A percentile compares a stretch with the other conserved stretches of the same genome.
Evolutionary conservation across 1,284 basidiomycete genomes (phyloP).

Genomic region (Wallemia mellicola): DNA sequence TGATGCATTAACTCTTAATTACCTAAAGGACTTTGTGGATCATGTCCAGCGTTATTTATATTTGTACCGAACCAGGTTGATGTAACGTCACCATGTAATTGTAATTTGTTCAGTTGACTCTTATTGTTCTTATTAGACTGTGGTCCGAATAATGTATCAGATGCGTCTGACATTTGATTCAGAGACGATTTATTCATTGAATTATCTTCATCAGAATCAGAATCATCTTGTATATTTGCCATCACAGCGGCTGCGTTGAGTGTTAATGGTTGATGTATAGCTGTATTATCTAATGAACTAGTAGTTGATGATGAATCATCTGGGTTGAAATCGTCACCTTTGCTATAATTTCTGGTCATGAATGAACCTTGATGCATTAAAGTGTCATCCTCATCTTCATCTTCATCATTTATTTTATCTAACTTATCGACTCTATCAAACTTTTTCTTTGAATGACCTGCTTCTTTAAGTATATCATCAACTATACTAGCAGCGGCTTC

Average conservation of each 20-base stretch:
- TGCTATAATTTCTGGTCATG: not conserved
- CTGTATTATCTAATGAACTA: not conserved
- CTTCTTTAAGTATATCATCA: not conserved
- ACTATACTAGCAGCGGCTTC: not conserved
- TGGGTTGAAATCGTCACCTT: not conserved
- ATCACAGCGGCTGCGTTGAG: not conserved
- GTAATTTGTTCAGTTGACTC: not conserved
- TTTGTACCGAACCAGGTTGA: not conserved
- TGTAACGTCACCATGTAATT: not conserved
- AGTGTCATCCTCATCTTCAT: not conserved
- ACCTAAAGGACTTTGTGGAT: not conserved
- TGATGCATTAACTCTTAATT: not conserved
- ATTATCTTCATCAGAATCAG: not conserved
- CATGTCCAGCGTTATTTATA: not conserved
- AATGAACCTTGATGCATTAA: not conserved
- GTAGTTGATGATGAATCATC: not conserved
- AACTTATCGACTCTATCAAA: not conserved
- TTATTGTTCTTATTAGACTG: not conserved
- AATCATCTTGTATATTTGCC: not conserved
- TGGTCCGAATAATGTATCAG: not conserved
- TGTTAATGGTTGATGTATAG: not conserved
- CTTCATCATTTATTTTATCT: not conserved
- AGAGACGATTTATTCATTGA: not conserved
- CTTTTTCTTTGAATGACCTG: not conserved
- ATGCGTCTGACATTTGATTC: not conserved